A percentile compares a stretch with the other conserved stretches of the same genome.
Evolutionary conservation across 2,329 filamentous ascomycete species (phyloP).

Genomic region (Cercospora berteroae): DNA sequence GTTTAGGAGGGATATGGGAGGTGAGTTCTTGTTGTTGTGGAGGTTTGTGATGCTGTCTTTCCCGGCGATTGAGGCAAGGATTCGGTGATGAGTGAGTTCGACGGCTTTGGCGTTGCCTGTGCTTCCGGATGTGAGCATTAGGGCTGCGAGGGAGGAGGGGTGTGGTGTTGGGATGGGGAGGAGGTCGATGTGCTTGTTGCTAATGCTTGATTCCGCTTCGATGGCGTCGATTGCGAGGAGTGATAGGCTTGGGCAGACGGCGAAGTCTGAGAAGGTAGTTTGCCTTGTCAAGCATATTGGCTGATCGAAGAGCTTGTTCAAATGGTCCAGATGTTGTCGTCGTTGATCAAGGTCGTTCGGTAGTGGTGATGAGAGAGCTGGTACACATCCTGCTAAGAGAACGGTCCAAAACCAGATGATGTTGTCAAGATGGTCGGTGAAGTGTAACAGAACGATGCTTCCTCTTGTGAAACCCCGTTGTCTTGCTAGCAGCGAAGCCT

Average conservation of each 20-base stretch:
- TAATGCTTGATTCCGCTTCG: neutral
- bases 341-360: constrained; percentile 33
- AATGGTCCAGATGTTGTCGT: constrained; percentile 34
- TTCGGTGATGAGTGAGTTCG: constrained; percentile 31
- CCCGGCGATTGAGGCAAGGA: constrained; percentile 19
- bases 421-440: constrained; percentile 39
- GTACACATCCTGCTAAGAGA: constrained; percentile 39
- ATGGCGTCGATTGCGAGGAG: constrained; percentile 1
- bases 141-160: constrained; percentile 16
- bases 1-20: constrained; percentile 37
- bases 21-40: no score
- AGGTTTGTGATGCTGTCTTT: constrained; percentile 11
- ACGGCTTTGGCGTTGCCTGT: constrained; percentile 26
- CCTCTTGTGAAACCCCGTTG: neutral
- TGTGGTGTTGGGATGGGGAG: neutral
- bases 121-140: constrained; percentile 25
- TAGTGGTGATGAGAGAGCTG: constrained; percentile 41
- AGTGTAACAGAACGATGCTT: constrained; percentile 31
- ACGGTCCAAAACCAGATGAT: constrained; percentile 46
- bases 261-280: constrained; percentile 2
- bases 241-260: neutral
- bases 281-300: constrained; percentile 11
- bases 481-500: neutral
- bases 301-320: constrained; percentile 1
- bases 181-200: neutral